phyloP scores from a whole-genome alignment of 2,329 filamentous ascomycete genomes.

The Ophiostoma populinum region DNA sequence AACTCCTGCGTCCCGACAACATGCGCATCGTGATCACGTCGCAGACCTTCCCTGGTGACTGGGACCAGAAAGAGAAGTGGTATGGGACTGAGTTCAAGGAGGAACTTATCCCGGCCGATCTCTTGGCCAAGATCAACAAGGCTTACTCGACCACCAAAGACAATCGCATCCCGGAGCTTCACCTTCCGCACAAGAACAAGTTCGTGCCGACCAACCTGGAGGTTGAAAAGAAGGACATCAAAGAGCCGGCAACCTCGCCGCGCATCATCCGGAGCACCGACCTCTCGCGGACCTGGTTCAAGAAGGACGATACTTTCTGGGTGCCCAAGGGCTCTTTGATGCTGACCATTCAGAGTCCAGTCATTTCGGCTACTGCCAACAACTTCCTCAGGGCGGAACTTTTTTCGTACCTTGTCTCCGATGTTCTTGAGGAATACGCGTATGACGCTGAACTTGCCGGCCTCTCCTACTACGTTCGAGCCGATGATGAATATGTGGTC shows the following conservation, averaged over 20 bases:
- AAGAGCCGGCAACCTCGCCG: slow-evolving; percentile 54
- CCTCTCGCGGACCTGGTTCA: slow-evolving; percentile 75
- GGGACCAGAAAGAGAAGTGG: slow-evolving; percentile 87
- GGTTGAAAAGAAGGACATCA: slow-evolving; percentile 85
- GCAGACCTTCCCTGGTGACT: slow-evolving; percentile 65
- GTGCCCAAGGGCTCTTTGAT: slow-evolving; percentile 85
- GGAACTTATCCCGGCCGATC: slow-evolving; percentile 60
- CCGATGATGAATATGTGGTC: slow-evolving; percentile 56
- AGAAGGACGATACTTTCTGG: slow-evolving; percentile 98
- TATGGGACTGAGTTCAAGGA: slow-evolving; percentile 89
- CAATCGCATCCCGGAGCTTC: slow-evolving; percentile 51
- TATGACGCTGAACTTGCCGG: slow-evolving; percentile 93
- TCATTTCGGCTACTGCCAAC: slow-evolving; percentile 63
- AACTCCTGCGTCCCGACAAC: slow-evolving; percentile 69
- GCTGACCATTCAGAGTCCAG: slow-evolving; percentile 61
- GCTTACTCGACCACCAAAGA: slow-evolving; percentile 41
- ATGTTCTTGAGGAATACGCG: slow-evolving; percentile 80
- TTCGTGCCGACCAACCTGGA: slow-evolving; percentile 89
- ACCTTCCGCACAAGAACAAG: slow-evolving; percentile 83
- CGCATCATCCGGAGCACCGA: slow-evolving; percentile 74
- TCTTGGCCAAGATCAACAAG: slow-evolving; percentile 51
- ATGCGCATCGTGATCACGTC: slow-evolving; percentile 73
- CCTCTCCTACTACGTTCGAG: slow-evolving; percentile 61
- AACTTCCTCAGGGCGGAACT: slow-evolving; percentile 63
- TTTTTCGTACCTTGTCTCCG: slow-evolving; percentile 72